Percentiles rank a stretch among this genome's conserved stretches.
Conservation (phyloP, 257 asterid genomes). For the Thymus quinquecostatus region DNA sequence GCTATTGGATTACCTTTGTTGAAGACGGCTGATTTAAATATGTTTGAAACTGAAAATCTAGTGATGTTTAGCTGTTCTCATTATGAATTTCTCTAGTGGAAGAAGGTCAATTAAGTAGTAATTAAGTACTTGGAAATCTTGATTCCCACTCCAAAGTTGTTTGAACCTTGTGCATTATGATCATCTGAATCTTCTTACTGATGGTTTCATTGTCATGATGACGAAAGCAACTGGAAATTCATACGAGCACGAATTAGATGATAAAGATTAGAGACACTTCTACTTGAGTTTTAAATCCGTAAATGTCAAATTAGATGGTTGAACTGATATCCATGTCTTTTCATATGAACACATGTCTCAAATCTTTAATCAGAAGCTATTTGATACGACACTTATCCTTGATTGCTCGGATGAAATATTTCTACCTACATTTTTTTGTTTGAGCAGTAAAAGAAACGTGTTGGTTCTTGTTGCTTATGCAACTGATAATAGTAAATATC, state of each 20-base stretch:
- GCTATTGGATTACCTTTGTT: conserved; percentile 12
- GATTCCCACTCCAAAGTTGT: neutral
- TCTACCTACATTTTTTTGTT: neutral
- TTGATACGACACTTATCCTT: neutral
- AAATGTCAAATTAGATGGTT: neutral
- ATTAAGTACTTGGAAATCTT: neutral
- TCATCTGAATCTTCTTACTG: conserved; percentile 3
- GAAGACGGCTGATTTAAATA: conserved; percentile 15
- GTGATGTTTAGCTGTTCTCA: conserved; percentile 2
- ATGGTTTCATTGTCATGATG: conserved; percentile 17
- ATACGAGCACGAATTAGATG: neutral
- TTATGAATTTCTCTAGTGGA: conserved; percentile 2
- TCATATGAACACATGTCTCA: neutral
- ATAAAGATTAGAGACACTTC: neutral
- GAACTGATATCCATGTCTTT: conserved; percentile 2
- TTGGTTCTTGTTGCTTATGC: neutral
- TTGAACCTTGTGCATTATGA: conserved; percentile 15
- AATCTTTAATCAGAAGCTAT: conserved; percentile 11
- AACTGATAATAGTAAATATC: neutral
- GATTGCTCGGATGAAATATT: too few relatives aligned
- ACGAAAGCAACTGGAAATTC: neutral
- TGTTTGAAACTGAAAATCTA: too few relatives aligned
- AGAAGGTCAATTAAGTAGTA: neutral
- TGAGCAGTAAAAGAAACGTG: conserved; percentile 8
- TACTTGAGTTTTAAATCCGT: conserved; percentile 4